Percentiles rank a stretch among this genome's conserved stretches.
These are phyloP conservation scores for Ramularia endophylla DNA, from an alignment of 2,329 filamentous ascomycete species.

Conservation along the genomic window DNA sequence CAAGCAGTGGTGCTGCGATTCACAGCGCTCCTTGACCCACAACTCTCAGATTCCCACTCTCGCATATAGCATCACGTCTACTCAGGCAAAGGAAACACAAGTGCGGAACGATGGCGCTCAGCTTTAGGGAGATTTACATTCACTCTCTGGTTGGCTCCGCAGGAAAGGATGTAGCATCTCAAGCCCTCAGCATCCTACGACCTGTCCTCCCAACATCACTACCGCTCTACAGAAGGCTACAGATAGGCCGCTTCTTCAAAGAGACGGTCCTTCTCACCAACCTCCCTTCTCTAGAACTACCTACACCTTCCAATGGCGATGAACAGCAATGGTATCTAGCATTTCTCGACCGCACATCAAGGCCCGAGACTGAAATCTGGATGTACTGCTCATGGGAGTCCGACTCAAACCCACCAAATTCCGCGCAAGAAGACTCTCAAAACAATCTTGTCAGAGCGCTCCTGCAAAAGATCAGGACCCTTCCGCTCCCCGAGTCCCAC, in stretches of 20 bases:
- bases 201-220: conserved; percentile 53
- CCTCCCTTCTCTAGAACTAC: conserved; percentile 32
- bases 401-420: neutral
- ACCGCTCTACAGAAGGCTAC: conserved; percentile 56
- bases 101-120: neutral
- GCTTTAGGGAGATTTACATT: neutral
- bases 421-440: neutral
- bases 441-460: conserved; percentile 14
- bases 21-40: too few relatives aligned
- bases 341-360: conserved; percentile 55
- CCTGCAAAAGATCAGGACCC: conserved; percentile 9
- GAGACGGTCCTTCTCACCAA: conserved; percentile 38
- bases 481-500: conserved; percentile 7
- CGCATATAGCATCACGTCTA: too few relatives aligned
- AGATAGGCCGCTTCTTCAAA: conserved; percentile 47
- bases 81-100: too few relatives aligned
- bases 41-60: too few relatives aligned
- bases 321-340: conserved; percentile 45
- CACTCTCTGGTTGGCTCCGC: neutral
- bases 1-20: too few relatives aligned
- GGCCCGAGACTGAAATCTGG: conserved; percentile 61
- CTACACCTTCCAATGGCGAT: neutral
- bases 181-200: conserved; percentile 45
- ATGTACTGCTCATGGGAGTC: conserved; percentile 44
- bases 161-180: neutral